phyloP scores from a whole-genome alignment of 2,329 filamentous ascomycete species.

The Pseudogymnoascus sp. region DNA sequence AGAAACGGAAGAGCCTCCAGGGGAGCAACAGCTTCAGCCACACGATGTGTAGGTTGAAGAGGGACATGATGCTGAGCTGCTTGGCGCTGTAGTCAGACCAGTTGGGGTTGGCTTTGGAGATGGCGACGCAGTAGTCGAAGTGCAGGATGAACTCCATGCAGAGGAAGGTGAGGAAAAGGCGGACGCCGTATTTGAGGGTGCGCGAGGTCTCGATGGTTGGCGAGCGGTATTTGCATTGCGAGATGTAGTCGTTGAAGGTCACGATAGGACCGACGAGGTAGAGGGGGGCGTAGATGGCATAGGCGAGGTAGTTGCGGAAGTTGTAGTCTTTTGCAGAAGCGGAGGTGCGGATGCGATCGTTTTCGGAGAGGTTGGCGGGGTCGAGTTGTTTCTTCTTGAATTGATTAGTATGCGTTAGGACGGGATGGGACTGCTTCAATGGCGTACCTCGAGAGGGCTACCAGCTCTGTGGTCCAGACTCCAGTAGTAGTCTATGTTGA shows the following conservation, averaged over 20 bases:
- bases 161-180: conserved; percentile 72
- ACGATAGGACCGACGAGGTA: conserved; percentile 90
- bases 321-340: conserved; percentile 64
- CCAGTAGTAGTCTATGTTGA: conserved; percentile 97
- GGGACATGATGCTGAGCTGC: conserved; percentile 84
- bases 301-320: conserved; percentile 84
- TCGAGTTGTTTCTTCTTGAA: conserved; percentile 97
- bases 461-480: conserved; percentile 56
- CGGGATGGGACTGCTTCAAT: neutral
- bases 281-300: conserved; percentile 82
- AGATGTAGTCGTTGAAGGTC: conserved; percentile 97
- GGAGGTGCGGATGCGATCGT: conserved; percentile 73
- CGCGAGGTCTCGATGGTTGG: conserved; percentile 63
- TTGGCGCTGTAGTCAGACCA: conserved; percentile 82
- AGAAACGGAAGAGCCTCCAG: conserved; percentile 98
- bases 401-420: conserved; percentile 46
- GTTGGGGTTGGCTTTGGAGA: conserved; percentile 69
- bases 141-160: conserved; percentile 89
- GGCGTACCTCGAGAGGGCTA: conserved; percentile 73
- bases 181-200: conserved; percentile 73
- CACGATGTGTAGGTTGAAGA: conserved; percentile 93
- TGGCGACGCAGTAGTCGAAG: conserved; percentile 88
- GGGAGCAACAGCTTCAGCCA: conserved; percentile 96
- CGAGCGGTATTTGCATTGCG: conserved; percentile 68
- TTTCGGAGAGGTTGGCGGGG: conserved; percentile 76